Evolutionary conservation across 495 filamentous ascomycete genomes (phyloP), one percentile per base, ranked within the genome.

Genomic region (Haplographium delicatum): DNA sequence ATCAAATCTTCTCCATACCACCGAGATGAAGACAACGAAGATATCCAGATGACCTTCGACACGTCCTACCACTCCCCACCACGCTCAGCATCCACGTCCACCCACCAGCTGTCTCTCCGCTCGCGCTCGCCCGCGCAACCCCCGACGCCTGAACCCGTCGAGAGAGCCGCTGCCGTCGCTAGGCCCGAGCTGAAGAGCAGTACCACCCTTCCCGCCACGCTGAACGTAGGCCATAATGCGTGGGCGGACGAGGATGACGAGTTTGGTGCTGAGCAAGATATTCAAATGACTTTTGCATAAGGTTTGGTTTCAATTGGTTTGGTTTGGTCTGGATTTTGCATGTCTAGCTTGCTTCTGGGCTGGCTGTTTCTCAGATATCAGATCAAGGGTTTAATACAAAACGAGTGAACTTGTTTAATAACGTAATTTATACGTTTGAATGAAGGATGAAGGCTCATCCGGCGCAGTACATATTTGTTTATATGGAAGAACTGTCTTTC

Each of bases 211-310:
- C 62, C 81, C 20, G 65, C 65, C 34, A 65, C 73, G 16, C 62
- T 71, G 2, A 55, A 70, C 31, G 64, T 74, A 26, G 85, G 70
- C 56, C 81, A 72, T 38, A 89, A 96, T 68, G 87, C 88, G 7
- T 96, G 90, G 90, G 84, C 82, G 0, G 87, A 91, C 47, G 86
- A 87, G 19, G 75, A 85, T 61, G 67, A 91, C 72, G 68, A 96
- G 64, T 69, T 86, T 71, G 72, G 88, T 62, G 65, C 76, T 59
- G 72, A 82, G 64, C 75, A 91, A 77, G 69, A 89, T 74, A 82
- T 85, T 76, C 66, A 81, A 61, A 67, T 86, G 72, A 83, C 91
- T 73, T 80, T 93, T 89, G 80, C 80, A 53, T 83, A 62, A 40
- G n/a, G n/a, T n/a, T n/a, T 1, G 34, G 34, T n/a, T n/a, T n/a